Evolutionary conservation across 2,329 filamentous ascomycete genomes (phyloP).

Genomic region (Venturia oleaginea): DNA sequence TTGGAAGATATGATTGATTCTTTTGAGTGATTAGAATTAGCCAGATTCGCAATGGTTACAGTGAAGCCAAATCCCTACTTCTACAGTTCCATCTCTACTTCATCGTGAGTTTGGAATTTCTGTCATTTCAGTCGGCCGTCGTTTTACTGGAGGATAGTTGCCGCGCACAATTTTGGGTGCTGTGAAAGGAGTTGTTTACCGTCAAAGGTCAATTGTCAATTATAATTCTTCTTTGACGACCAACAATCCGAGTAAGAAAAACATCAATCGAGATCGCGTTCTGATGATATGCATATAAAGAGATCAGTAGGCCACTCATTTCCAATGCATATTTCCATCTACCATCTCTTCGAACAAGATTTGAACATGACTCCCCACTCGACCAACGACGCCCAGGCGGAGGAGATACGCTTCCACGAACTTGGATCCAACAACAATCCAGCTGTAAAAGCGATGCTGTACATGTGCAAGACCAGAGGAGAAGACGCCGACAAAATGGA

Average conservation of each 20-base stretch:
- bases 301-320: background rate
- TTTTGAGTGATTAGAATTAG: too few relatives aligned
- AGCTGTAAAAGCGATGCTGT: background rate
- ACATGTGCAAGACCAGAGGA: background rate
- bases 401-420: background rate
- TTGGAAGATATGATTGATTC: too few relatives aligned
- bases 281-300: too few relatives aligned
- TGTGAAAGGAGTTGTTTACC: background rate
- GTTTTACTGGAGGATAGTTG: too few relatives aligned
- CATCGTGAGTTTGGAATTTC: too few relatives aligned
- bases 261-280: background rate
- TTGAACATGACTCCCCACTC: background rate
- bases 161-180: too few relatives aligned
- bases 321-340: background rate
- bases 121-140: too few relatives aligned
- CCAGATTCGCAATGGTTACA: too few relatives aligned
- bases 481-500: background rate
- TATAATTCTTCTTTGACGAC: background rate
- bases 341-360: background rate
- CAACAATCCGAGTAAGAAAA: background rate
- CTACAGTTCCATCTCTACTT: too few relatives aligned
- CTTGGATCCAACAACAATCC: background rate
- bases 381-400: background rate
- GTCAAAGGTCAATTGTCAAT: background rate
- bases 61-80: too few relatives aligned